Percentiles rank a stretch among this genome's conserved stretches.
Evolutionary conservation across 169 alveolate genomes (phyloP).

Genomic region (Plasmodium cynomolgi): DNA sequence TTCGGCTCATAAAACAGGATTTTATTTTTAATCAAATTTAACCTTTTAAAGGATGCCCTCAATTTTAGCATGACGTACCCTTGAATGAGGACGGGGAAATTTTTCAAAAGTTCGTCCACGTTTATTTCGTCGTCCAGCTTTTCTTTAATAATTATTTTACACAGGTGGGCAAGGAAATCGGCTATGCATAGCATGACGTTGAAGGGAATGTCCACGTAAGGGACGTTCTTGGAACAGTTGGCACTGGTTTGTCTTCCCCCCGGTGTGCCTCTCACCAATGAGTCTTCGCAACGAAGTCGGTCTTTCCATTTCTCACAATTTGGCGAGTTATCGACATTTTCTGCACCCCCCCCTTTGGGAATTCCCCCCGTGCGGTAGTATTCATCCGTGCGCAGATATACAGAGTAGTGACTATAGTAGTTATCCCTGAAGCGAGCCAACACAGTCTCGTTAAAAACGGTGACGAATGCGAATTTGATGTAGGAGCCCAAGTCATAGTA

Average conservation of each 20-base stretch:
- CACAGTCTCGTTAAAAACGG: conserved; percentile 39
- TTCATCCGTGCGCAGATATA: neutral
- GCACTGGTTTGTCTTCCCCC: neutral
- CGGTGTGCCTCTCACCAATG: neutral
- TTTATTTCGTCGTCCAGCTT: conserved; percentile 31
- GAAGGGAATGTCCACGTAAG: conserved; percentile 40
- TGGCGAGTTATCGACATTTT: neutral
- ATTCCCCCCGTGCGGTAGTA: neutral
- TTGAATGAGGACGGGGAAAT: conserved; percentile 48
- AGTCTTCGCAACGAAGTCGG: neutral
- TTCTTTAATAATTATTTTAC: conserved; percentile 57
- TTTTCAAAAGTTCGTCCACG: conserved; percentile 51
- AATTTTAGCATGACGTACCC: conserved; percentile 67
- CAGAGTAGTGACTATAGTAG: conserved; percentile 24
- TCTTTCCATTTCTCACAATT: neutral
- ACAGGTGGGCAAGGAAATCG: conserved; percentile 35
- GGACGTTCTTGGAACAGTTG: neutral
- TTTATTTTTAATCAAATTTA: conserved; percentile 65
- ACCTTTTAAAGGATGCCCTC: conserved; percentile 34
- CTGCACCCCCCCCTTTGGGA: neutral
- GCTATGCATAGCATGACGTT: conserved; percentile 50
- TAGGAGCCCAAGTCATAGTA: conserved; percentile 35
- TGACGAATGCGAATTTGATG: conserved; percentile 43
- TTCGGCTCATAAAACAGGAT: conserved; percentile 30
- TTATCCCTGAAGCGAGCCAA: conserved; percentile 45